Evolutionary conservation across 2,329 filamentous ascomycete species (phyloP), one percentile per base, ranked within the genome.

Genomic region (Dryadomyces quercus-mongolicae): DNA sequence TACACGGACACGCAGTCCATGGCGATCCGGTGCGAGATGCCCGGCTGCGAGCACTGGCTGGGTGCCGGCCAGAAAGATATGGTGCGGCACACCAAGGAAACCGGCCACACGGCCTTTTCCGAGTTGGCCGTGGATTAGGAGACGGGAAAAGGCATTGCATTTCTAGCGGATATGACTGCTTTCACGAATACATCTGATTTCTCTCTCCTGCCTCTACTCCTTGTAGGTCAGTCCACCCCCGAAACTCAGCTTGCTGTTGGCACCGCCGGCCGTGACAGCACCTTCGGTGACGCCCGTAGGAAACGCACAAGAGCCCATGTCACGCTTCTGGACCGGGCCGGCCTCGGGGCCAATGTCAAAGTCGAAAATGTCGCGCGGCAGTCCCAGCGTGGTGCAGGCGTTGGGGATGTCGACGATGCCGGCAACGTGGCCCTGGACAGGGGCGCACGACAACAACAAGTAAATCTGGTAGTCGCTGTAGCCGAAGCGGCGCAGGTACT

Each of bases 321-420:
- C 82, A 55, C 74, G 67, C 71, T 59, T 62, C 55, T 62, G 60
- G 5, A 77, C 38, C n/a, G 38, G 18, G 75, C 2, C 56, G 2
- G 57, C 61, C 0, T 58, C 57, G n/a, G 89, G 88, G 49, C 82
- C 80, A 60, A 95, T 92, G 65, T 95, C 90, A 68, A 96, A 95
- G 64, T 93, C 88, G 63, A 96, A 96, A 53, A 96, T 94, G 69
- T 95, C 91, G 75, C 95, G 88, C 1, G 91, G 91, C 53, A 95
- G 66, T 0, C 89, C 90, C 56, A 95, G 73, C 0, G 91, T 95
- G 4, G 90, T 95, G 65, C 91, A 95, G 0, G 86, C 88, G 65
- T 95, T 95, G 0, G 90, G 90, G 50, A 95, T 88, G 67, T 95
- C 89, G 9, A 95, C 90, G 55, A 95, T 86, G 0, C 91, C 90